phyloP scores from a whole-genome alignment of 345 rosid species.

The Eucalyptus sp. region DNA sequence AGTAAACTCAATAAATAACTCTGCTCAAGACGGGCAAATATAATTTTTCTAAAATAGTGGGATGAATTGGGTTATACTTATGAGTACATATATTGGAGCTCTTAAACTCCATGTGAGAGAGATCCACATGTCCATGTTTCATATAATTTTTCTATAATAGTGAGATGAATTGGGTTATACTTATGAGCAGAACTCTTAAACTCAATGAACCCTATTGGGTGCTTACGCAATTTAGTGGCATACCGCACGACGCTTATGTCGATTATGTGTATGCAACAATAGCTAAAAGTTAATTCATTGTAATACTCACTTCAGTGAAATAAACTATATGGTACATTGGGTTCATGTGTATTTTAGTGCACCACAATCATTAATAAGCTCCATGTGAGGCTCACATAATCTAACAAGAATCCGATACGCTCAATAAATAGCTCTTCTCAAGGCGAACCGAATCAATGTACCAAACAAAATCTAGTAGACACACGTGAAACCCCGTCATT shows the following conservation, averaged over 20 bases:
- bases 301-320: background rate
- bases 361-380: background rate
- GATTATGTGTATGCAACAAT: background rate
- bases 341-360: background rate
- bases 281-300: background rate
- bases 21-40: background rate
- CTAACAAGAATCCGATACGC: background rate
- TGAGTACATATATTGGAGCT: background rate
- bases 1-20: background rate
- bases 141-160: background rate
- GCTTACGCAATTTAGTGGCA: background rate
- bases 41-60: background rate
- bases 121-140: background rate
- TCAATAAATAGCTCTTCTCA: background rate
- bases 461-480: background rate
- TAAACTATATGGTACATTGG: background rate
- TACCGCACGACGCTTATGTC: accelerated
- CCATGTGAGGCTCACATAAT: background rate
- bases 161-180: background rate
- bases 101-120: background rate
- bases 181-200: background rate
- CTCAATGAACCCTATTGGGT: background rate
- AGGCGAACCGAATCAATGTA: background rate
- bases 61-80: background rate
- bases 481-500: background rate